These are phyloP conservation scores for Xylariaceae sp. DNA, from an alignment of 2,329 filamentous ascomycete genomes.

Conservation along the genomic window DNA sequence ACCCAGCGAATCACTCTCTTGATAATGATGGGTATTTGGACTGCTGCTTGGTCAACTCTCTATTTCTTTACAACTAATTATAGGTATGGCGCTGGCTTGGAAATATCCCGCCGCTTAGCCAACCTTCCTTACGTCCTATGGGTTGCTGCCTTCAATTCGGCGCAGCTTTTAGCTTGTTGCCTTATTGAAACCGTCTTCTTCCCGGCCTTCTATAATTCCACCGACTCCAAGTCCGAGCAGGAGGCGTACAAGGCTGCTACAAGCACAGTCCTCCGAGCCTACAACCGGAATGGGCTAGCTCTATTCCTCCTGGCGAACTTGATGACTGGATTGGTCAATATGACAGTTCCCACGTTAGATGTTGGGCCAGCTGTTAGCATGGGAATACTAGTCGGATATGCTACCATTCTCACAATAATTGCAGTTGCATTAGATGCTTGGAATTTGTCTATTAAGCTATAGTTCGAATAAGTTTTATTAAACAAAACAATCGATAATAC, in stretches of 20 bases:
- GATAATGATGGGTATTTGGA: conserved; percentile 68
- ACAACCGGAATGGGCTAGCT: conserved; percentile 86
- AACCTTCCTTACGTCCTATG: conserved; percentile 94
- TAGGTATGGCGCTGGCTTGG: conserved; percentile 72
- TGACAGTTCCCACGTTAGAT: conserved; percentile 83
- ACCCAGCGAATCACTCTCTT: conserved; percentile 65
- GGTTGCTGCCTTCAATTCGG: conserved; percentile 88
- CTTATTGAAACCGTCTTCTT: conserved; percentile 81
- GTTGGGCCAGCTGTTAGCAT: conserved; percentile 70
- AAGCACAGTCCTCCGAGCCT: conserved; percentile 80
- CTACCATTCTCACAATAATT: conserved; percentile 67
- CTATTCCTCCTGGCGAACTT: conserved; percentile 90
- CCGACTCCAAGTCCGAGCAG: conserved; percentile 62
- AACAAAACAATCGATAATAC: too few species aligned
- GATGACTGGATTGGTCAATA: conserved; percentile 86
- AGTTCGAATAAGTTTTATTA: neutral
- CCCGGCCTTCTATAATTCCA: conserved; percentile 69
- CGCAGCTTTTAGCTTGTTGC: conserved; percentile 81
- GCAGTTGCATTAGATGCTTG: conserved; percentile 71
- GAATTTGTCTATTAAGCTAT: conserved; percentile 73
- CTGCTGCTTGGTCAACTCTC: conserved; percentile 70
- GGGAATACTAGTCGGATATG: conserved; percentile 77
- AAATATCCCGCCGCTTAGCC: conserved; percentile 85
- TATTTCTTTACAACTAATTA: conserved; percentile 75
- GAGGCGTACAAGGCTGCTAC: conserved; percentile 74